These are phyloP conservation scores for Pythium dissotocum DNA, from an alignment of 352 stramenopile genomes.

Conservation along the genomic window DNA sequence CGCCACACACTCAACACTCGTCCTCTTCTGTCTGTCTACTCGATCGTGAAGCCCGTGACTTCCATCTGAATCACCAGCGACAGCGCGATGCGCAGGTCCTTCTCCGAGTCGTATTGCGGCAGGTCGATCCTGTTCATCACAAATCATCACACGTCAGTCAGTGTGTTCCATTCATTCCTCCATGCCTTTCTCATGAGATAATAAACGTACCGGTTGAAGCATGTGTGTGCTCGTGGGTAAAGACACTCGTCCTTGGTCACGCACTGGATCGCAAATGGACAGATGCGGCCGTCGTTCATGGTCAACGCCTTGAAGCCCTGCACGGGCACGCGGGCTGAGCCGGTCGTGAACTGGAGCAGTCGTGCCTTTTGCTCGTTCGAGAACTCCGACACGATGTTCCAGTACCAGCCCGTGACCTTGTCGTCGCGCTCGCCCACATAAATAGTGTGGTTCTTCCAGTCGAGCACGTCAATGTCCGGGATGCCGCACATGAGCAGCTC, in stretches of 20 bases:
- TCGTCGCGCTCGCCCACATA: constrained; percentile 89
- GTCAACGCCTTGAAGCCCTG: constrained; percentile 88
- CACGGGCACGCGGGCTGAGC: constrained; percentile 93
- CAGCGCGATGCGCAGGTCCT: constrained; percentile 51
- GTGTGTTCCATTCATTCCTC: neutral
- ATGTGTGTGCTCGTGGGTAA: constrained; percentile 84
- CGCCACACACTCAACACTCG: neutral
- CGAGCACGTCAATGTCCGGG: constrained; percentile 95
- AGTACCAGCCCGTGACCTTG: constrained; percentile 96
- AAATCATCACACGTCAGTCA: constrained; percentile 20
- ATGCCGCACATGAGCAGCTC: constrained; percentile 98
- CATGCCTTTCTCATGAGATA: neutral
- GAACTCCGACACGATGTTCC: constrained; percentile 95
- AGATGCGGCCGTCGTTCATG: constrained; percentile 88
- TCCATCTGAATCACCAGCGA: constrained; percentile 88
- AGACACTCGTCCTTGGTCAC: constrained; percentile 79
- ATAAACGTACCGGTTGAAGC: constrained; percentile 77
- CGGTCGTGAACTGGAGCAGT: constrained; percentile 98
- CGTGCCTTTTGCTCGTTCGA: constrained; percentile 94
- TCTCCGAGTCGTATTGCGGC: constrained; percentile 1
- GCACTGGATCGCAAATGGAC: constrained; percentile 84
- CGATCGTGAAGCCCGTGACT: constrained; percentile 85
- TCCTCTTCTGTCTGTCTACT: constrained; percentile 35
- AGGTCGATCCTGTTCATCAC: constrained; percentile 1
- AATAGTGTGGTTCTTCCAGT: constrained; percentile 97